Evolutionary conservation across 345 rosid species (phyloP).

Genomic region (Eucalyptus curtisii): DNA sequence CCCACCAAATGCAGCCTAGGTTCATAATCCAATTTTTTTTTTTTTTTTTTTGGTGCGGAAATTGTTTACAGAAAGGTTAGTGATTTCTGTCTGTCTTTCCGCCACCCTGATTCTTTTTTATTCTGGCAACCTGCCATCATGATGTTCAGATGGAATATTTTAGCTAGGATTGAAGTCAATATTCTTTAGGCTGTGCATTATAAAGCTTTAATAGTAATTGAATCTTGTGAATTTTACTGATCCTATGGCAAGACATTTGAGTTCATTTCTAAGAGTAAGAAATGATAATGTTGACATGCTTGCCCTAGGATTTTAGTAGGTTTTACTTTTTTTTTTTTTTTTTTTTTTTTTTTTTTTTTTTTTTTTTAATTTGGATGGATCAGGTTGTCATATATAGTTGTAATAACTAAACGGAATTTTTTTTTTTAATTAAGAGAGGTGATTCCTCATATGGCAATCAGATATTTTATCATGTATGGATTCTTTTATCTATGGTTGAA

Average conservation of each 20-base stretch:
- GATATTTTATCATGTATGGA: neutral
- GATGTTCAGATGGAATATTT: neutral
- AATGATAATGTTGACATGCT: neutral
- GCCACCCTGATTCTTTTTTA: neutral
- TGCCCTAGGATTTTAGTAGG: neutral
- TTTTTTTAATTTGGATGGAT: neutral
- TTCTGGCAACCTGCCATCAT: neutral
- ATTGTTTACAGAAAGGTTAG: neutral
- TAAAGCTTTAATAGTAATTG: neutral
- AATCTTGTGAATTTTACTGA: neutral
- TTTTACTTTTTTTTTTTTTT: too few species aligned
- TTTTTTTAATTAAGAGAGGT: neutral
- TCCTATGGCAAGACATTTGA: neutral
- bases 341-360: too few species aligned
- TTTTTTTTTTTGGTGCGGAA: neutral
- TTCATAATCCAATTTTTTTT: neutral
- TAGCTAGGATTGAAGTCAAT: neutral
- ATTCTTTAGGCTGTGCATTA: neutral
- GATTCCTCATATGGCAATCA: neutral
- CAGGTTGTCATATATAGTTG: neutral
- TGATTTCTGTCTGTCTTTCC: neutral
- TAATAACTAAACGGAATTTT: neutral
- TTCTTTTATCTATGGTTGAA: neutral
- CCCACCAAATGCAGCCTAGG: neutral
- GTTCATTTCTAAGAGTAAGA: neutral